Evolutionary conservation across 352 stramenopile species (phyloP), one percentile per base, ranked within the genome.

Genomic region (Plasmopara halstedii): DNA sequence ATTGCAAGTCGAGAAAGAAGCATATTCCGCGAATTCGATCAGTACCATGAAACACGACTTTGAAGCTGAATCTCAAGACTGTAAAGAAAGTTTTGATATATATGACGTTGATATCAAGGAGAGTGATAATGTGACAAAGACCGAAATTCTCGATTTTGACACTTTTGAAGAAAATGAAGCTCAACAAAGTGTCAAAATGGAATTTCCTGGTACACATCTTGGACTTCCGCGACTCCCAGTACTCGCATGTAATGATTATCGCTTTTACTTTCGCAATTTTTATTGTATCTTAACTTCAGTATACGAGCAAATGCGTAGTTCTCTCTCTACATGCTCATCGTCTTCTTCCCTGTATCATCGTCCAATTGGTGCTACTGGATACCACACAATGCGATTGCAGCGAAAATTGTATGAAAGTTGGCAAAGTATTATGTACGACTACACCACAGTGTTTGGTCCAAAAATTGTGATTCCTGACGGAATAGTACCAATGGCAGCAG

Each of bases 371-470:
- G 33, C 42, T 31, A 31, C 29, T 5, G 58, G 69, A 10, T 71
- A 82, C 6, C 63, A 76, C 21, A 66, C 70, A 4, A 69, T 94
- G 46, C 52, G 65, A 4, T 56, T 85, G 18, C 79, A 91, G 54
- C 62, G 80, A 32, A 88, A 88, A 41, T 58, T 94, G 0, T 92
- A 94, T 40, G 65, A 87, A 36, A 66, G 73, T 17, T 94, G 78
- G 75, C 68, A 84, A 26, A 82, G 65, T 15, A 86, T 94, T 56
- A 94, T 94, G 81, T 50, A 74, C 7, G 83, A 94, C 63, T 94
- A 94, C 46, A 63, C 74, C 14, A 90, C 80, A 0, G 79, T 92
- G 4, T 94, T 94, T 58, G 73, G 71, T 1, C 44, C 34, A 5
- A 64, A 65, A 15, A 79, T 66, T 40, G 48, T 52, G 3, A 63